These are phyloP conservation scores for Teratosphaeria destructans DNA, from an alignment of 2,329 filamentous ascomycete species.

Conservation along the genomic window DNA sequence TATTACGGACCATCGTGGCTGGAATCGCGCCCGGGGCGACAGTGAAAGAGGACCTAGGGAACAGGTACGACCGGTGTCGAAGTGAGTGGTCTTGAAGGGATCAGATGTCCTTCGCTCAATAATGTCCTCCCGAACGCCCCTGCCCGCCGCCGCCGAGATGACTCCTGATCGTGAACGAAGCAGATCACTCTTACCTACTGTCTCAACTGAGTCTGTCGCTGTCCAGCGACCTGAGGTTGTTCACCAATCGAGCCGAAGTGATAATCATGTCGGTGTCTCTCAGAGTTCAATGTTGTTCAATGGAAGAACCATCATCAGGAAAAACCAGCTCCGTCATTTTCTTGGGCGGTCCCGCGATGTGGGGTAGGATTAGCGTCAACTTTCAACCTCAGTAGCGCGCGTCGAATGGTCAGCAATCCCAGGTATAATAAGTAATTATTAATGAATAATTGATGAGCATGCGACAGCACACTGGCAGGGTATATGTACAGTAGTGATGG, in stretches of 20 bases:
- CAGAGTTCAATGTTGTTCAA: not conserved
- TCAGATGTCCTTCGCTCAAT: not conserved
- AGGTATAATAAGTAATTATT: too few relatives aligned
- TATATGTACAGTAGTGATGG: too few relatives aligned
- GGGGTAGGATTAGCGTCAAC: not conserved
- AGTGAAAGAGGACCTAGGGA: not conserved
- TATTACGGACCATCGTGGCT: constrained; percentile 73
- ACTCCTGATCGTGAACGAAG: not conserved
- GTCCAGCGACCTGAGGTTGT: not conserved
- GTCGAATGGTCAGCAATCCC: not conserved
- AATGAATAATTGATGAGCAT: too few relatives aligned
- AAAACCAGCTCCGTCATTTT: not conserved
- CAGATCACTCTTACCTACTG: not conserved
- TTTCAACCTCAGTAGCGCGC: too few relatives aligned
- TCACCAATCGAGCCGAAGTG: not conserved
- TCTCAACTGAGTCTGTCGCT: not conserved
- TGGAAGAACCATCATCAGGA: not conserved
- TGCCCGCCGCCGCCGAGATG: not conserved
- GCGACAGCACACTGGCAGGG: too few relatives aligned
- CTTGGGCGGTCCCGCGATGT: not conserved
- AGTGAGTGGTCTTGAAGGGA: not conserved
- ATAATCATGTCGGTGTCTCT: not conserved
- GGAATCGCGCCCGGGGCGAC: not conserved
- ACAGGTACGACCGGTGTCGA: not conserved
- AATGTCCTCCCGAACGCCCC: not conserved